Percentiles rank a stretch among this genome's conserved stretches.
Conservation (phyloP, 169 alveolate species). For the Eimeria maxima region DNA sequence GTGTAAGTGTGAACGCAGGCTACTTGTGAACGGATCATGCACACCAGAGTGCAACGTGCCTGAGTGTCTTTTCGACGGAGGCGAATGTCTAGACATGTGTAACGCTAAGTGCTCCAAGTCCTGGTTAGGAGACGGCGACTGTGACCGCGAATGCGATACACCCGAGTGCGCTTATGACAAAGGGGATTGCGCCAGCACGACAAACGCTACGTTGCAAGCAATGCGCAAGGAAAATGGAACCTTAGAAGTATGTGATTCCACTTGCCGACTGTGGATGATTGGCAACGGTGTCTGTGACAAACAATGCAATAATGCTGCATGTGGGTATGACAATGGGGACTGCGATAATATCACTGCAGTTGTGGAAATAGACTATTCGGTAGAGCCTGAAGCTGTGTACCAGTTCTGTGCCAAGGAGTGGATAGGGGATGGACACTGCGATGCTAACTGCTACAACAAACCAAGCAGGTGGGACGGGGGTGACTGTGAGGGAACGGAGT, state of each 20-base stretch:
- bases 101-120: constrained; percentile 86
- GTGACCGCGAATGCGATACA: constrained; percentile 87
- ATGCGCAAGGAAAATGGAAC: not conserved
- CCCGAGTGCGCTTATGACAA: constrained; percentile 87
- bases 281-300: constrained; percentile 88
- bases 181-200: constrained; percentile 85
- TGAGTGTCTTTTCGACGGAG: constrained; percentile 88
- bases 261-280: constrained; percentile 88
- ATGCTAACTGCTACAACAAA: constrained; percentile 86
- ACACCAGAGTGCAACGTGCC: constrained; percentile 87
- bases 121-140: constrained; percentile 90
- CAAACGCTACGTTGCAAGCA: constrained; percentile 35
- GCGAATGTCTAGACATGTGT: constrained; percentile 87
- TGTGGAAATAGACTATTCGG: constrained; percentile 84
- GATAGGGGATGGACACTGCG: constrained; percentile 89
- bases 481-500: constrained; percentile 75
- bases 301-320: constrained; percentile 84
- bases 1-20: constrained; percentile 83
- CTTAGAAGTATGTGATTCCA: constrained; percentile 73
- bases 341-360: constrained; percentile 87
- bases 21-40: constrained; percentile 88
- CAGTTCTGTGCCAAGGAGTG: constrained; percentile 86
- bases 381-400: constrained; percentile 86
- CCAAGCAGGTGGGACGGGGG: constrained; percentile 83
- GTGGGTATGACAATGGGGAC: constrained; percentile 87